These are phyloP conservation scores for Mycena indigotica DNA, from an alignment of 768 basidiomycete genomes.

Conservation along the genomic window DNA sequence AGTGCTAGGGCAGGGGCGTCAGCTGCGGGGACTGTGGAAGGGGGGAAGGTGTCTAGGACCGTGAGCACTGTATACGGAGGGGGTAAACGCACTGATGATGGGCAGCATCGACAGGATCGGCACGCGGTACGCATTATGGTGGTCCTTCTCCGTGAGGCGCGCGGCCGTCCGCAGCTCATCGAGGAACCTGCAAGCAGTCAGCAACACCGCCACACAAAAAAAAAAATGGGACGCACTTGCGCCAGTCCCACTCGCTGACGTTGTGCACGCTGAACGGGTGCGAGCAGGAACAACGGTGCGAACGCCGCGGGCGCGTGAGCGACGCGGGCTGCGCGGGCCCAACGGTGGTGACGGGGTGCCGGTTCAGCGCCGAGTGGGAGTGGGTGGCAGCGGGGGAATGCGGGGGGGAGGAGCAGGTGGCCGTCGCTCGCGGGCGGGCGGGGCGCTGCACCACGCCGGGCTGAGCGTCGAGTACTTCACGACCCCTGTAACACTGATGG, in stretches of 20 bases:
- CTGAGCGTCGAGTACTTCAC: too few relatives aligned
- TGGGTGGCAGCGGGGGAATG: too few relatives aligned
- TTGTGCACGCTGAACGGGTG: slow-evolving; percentile 59
- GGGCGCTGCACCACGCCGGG: too few relatives aligned
- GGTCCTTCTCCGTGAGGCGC: slow-evolving; percentile 36
- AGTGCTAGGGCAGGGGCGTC: slow-evolving; percentile 42
- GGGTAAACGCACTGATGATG: slow-evolving; percentile 34
- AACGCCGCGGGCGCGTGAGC: slow-evolving; percentile 28
- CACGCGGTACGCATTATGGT: slow-evolving; percentile 24
- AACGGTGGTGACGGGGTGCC: background rate
- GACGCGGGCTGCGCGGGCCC: slow-evolving; percentile 3
- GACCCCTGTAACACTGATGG: too few relatives aligned
- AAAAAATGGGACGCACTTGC: slow-evolving; percentile 32
- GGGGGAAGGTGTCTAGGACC: too few relatives aligned
- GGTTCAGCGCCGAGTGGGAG: background rate
- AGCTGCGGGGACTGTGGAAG: background rate
- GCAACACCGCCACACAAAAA: background rate
- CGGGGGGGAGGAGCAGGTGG: too few relatives aligned
- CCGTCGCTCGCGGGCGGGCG: too few relatives aligned
- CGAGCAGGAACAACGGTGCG: slow-evolving; percentile 32
- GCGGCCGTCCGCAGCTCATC: slow-evolving; percentile 37
- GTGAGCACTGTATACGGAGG: too few relatives aligned
- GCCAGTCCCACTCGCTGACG: slow-evolving; percentile 53
- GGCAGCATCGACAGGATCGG: slow-evolving; percentile 34
- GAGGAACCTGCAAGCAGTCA: slow-evolving; percentile 38